Conservation (phyloP, 148 eudicot genomes). For the Vaccinium darrowii region DNA sequence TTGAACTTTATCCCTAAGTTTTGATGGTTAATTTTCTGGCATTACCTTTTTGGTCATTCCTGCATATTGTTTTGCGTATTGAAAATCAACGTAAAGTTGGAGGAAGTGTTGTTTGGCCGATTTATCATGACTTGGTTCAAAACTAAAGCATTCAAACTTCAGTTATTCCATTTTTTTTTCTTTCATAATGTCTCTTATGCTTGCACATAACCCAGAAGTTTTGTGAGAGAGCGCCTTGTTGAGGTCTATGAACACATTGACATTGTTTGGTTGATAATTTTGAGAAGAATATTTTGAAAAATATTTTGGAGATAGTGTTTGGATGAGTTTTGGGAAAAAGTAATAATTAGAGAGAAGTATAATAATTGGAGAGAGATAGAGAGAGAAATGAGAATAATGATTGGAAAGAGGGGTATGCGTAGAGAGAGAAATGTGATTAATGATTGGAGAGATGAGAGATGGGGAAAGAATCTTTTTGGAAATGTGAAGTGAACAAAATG, state of each 20-base stretch:
- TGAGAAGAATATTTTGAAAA: too few relatives aligned
- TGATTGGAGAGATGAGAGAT: too few relatives aligned
- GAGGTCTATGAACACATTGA: neutral
- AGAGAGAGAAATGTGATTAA: too few relatives aligned
- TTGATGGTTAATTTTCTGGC: neutral
- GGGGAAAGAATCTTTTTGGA: too few relatives aligned
- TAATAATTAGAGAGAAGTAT: too few relatives aligned
- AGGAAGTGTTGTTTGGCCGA: neutral
- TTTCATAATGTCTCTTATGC: neutral
- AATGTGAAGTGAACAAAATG: too few relatives aligned
- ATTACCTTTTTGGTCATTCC: neutral
- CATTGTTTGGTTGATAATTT: too few relatives aligned
- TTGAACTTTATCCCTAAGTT: neutral
- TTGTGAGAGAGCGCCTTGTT: neutral
- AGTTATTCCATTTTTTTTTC: neutral
- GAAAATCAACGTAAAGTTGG: neutral
- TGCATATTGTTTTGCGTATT: neutral
- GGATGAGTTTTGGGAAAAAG: too few relatives aligned
- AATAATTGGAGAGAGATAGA: too few relatives aligned
- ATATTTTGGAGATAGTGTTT: too few relatives aligned
- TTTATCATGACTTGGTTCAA: neutral
- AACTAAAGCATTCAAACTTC: conserved; percentile 4
- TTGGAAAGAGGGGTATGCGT: too few relatives aligned
- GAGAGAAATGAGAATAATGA: too few relatives aligned
- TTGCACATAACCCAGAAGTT: neutral